Conservation (phyloP, 148 eudicot genomes). For the Suaeda aralocaspica region DNA sequence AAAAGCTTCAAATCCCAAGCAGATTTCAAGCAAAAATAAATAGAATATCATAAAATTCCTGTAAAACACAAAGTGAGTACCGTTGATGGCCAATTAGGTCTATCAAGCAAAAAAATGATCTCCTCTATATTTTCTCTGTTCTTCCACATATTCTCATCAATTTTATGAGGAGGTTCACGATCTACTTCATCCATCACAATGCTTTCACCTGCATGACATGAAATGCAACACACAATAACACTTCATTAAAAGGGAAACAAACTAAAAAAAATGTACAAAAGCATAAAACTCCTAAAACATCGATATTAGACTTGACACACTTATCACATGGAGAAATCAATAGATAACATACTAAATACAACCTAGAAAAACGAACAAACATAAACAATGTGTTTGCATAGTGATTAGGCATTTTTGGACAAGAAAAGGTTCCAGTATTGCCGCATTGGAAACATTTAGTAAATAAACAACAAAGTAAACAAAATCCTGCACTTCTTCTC, state of each 20-base stretch:
- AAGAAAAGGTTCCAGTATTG: no score
- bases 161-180: slow-evolving; percentile 71
- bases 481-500: no score
- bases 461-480: no score
- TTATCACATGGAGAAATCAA: no score
- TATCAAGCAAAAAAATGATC: slow-evolving; percentile 66
- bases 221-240: no score
- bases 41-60: no score
- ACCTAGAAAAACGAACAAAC: not conserved
- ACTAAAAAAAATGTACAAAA: slow-evolving; percentile 12
- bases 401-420: no score
- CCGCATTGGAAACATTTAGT: no score
- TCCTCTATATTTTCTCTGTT: slow-evolving; percentile 91
- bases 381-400: not conserved
- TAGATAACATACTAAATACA: not conserved
- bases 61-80: slow-evolving; percentile 31
- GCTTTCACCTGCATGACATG: slow-evolving; percentile 55
- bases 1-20: not conserved
- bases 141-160: slow-evolving; percentile 98
- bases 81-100: slow-evolving; percentile 62
- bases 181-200: slow-evolving; percentile 57
- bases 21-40: no score
- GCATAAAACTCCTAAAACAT: not conserved
- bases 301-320: no score
- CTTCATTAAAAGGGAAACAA: no score